Percentiles rank a stretch among this genome's conserved stretches.
Conservation (phyloP, 2,329 filamentous ascomycete genomes). For the Aspergillus proliferans region DNA sequence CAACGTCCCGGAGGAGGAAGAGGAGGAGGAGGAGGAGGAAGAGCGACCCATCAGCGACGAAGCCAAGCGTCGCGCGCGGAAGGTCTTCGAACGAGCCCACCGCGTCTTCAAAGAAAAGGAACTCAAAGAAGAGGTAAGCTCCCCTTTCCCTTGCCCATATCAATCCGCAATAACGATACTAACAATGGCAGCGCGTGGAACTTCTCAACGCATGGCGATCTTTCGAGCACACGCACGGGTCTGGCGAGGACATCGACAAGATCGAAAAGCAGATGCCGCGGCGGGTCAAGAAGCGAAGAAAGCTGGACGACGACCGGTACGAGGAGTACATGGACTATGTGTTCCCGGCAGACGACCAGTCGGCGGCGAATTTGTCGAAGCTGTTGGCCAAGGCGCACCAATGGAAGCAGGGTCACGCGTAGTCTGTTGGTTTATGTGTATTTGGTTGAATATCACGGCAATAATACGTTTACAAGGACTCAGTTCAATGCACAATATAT, state of each 20-base stretch:
- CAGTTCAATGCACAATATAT: background rate
- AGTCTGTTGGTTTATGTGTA: background rate
- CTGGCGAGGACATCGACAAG: slow-evolving; percentile 65
- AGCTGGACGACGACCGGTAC: slow-evolving; percentile 84
- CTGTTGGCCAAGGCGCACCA: slow-evolving; percentile 78
- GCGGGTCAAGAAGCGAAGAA: slow-evolving; percentile 84
- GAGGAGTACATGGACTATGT: slow-evolving; percentile 97
- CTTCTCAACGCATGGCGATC: slow-evolving; percentile 87
- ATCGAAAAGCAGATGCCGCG: slow-evolving; percentile 93
- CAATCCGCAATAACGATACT: slow-evolving; percentile 16
- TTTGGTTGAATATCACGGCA: background rate
- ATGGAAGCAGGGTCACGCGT: slow-evolving; percentile 66
- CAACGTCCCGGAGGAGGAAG: slow-evolving; percentile 72
- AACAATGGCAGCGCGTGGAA: slow-evolving; percentile 60
- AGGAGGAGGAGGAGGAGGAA: slow-evolving; percentile 58
- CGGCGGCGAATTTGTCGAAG: slow-evolving; percentile 74
- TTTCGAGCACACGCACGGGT: slow-evolving; percentile 83
- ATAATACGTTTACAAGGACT: too few relatives aligned
- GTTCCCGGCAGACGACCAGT: slow-evolving; percentile 90
- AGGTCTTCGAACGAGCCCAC: slow-evolving; percentile 78
- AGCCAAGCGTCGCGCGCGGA: slow-evolving; percentile 74
- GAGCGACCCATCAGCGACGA: slow-evolving; percentile 65
- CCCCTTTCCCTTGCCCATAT: slow-evolving; percentile 1
- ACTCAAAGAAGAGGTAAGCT: slow-evolving; percentile 71
- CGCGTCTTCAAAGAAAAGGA: slow-evolving; percentile 82